Conservation (phyloP, 768 basidiomycete species). For the Lyophyllum shimeji region DNA sequence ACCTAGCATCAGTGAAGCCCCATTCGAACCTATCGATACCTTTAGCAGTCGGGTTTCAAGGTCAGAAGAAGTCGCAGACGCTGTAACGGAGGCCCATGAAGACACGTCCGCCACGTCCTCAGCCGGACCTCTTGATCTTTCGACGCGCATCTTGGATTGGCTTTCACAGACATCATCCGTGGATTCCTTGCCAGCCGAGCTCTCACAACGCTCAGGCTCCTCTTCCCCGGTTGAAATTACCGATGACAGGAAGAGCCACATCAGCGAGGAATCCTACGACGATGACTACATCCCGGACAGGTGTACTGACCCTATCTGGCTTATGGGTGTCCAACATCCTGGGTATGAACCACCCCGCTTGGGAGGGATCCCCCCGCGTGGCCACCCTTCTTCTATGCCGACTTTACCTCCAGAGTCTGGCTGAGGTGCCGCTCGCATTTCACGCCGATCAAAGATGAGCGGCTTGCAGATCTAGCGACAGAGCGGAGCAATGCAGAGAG, state of each 20-base stretch:
- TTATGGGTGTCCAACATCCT: conserved; percentile 80
- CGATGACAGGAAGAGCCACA: conserved; percentile 77
- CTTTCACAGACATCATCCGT: conserved; percentile 74
- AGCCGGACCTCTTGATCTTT: conserved; percentile 60
- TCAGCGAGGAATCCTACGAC: conserved; percentile 86
- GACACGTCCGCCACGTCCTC: not conserved
- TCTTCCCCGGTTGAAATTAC: conserved; percentile 35
- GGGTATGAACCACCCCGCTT: conserved; percentile 56
- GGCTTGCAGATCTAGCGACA: conserved; percentile 33
- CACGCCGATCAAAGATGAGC: conserved; percentile 70
- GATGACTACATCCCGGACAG: conserved; percentile 84
- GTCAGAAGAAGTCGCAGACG: too few relatives aligned
- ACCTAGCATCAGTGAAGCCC: not conserved
- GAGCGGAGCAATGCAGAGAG: conserved; percentile 16
- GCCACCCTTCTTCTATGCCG: conserved; percentile 83
- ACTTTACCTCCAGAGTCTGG: conserved; percentile 89
- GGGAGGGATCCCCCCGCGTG: conserved; percentile 31
- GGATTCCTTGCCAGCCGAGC: conserved; percentile 54
- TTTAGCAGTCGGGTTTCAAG: conserved; percentile 19
- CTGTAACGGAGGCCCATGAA: too few relatives aligned
- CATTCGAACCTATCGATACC: not conserved
- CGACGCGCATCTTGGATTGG: conserved; percentile 78
- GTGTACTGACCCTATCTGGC: conserved; percentile 83
- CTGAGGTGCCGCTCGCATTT: conserved; percentile 92
- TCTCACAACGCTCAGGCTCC: conserved; percentile 28